Conservation (phyloP, 2,329 filamentous ascomycete genomes). For the Alternaria tenuissima region DNA sequence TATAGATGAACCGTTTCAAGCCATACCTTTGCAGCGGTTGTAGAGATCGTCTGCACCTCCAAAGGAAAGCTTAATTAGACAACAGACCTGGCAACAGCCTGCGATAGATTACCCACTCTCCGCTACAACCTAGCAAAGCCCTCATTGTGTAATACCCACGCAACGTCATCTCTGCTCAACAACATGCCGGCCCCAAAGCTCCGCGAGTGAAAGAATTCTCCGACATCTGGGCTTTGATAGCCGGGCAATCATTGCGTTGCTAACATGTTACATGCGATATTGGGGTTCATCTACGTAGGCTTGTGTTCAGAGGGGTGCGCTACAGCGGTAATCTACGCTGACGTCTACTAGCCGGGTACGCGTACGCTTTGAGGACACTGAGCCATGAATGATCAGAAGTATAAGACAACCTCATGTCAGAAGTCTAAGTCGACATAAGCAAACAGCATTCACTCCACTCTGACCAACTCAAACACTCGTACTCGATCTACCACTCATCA, state of each 20-base stretch:
- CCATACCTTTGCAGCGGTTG: neutral
- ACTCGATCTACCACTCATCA: slow-evolving; percentile 1
- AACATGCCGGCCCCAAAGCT: neutral
- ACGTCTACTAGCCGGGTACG: neutral
- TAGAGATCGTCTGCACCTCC: neutral
- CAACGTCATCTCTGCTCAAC: slow-evolving; percentile 5
- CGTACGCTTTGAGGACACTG: neutral
- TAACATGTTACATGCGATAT: slow-evolving; percentile 8
- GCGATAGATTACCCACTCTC: slow-evolving; percentile 6
- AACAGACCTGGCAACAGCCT: neutral
- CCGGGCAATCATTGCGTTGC: neutral
- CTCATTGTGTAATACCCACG: neutral
- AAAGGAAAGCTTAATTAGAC: neutral
- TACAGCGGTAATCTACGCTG: slow-evolving; percentile 1
- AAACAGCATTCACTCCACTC: neutral
- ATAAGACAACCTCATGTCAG: slow-evolving; percentile 7
- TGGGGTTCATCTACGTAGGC: slow-evolving; percentile 17
- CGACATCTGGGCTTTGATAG: slow-evolving; percentile 1
- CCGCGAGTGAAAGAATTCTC: slow-evolving; percentile 5
- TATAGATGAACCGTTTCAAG: neutral
- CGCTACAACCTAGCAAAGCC: neutral
- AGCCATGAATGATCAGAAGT: neutral
- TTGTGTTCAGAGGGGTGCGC: neutral
- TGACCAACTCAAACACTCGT: neutral
- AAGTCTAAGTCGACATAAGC: neutral